Evolutionary conservation across 345 rosid species (phyloP).

Genomic region (Passiflora organensis): DNA sequence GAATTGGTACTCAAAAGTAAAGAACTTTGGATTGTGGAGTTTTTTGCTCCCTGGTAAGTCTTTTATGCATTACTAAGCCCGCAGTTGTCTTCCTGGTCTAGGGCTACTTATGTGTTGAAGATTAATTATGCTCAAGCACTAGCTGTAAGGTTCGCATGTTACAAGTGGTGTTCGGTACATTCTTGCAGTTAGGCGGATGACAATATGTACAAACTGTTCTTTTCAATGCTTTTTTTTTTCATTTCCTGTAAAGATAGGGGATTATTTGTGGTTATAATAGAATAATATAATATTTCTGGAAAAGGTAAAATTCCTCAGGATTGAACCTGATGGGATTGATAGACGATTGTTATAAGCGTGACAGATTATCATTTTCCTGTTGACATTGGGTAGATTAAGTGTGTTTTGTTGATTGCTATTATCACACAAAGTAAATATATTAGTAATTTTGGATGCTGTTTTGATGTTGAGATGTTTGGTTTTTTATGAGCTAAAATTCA

Average conservation of each 20-base stretch:
- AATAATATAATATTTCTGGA: no score
- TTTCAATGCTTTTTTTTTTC: no score
- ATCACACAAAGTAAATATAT: background rate
- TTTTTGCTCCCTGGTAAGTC: conserved; percentile 93
- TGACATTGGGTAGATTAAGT: background rate
- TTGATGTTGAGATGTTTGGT: background rate
- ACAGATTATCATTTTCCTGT: no score
- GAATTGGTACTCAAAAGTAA: conserved; percentile 81
- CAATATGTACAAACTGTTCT: no score
- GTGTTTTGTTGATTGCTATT: background rate
- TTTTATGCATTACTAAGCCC: background rate
- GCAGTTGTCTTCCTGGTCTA: no score
- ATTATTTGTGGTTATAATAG: no score
- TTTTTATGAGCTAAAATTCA: background rate
- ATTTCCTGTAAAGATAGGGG: no score
- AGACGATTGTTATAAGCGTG: no score
- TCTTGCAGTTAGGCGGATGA: no score
- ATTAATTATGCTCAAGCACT: background rate
- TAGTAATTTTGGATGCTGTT: background rate
- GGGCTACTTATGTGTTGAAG: background rate
- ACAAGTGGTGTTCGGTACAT: no score
- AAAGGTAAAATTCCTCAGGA: no score
- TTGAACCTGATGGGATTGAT: no score
- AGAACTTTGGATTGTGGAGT: conserved; percentile 93
- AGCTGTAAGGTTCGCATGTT: background rate